These are phyloP conservation scores for Nemania abortiva DNA, from an alignment of 2,329 filamentous ascomycete species.

Conservation along the genomic window DNA sequence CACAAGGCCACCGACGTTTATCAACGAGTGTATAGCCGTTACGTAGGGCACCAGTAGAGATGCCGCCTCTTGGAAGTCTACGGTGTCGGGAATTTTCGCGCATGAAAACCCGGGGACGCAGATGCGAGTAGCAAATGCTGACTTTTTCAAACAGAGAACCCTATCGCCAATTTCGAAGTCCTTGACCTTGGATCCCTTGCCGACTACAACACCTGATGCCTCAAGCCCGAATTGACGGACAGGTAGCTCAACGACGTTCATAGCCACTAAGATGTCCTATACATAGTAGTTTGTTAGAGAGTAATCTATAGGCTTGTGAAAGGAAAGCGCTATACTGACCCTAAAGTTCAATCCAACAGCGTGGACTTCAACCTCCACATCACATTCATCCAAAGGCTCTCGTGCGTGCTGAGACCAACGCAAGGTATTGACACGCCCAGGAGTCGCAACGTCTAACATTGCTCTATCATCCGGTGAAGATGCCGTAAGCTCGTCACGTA, in stretches of 20 bases:
- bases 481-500: not conserved
- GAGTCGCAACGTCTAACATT: not conserved
- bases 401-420: slow-evolving; percentile 31
- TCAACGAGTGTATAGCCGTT: slow-evolving; percentile 41
- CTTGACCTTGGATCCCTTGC: slow-evolving; percentile 37
- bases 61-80: slow-evolving; percentile 43
- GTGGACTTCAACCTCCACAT: slow-evolving; percentile 39
- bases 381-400: slow-evolving; percentile 23
- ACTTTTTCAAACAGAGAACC: not conserved
- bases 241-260: slow-evolving; percentile 39
- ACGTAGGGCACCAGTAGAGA: slow-evolving; percentile 38
- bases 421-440: slow-evolving; percentile 32
- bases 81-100: slow-evolving; percentile 36
- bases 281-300: too few species aligned
- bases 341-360: slow-evolving; percentile 40
- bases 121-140: not conserved
- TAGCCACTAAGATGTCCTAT: slow-evolving; percentile 38
- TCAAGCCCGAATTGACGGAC: slow-evolving; percentile 37
- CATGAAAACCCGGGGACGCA: slow-evolving; percentile 14
- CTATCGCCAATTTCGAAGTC: slow-evolving; percentile 31
- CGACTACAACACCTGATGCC: slow-evolving; percentile 39
- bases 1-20: slow-evolving; percentile 9
- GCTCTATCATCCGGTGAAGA: not conserved
- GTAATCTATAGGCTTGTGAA: slow-evolving; percentile 18
- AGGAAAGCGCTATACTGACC: slow-evolving; percentile 23